phyloP scores from a whole-genome alignment of 2,329 filamentous ascomycete genomes.

The Diplodia sapinea region DNA sequence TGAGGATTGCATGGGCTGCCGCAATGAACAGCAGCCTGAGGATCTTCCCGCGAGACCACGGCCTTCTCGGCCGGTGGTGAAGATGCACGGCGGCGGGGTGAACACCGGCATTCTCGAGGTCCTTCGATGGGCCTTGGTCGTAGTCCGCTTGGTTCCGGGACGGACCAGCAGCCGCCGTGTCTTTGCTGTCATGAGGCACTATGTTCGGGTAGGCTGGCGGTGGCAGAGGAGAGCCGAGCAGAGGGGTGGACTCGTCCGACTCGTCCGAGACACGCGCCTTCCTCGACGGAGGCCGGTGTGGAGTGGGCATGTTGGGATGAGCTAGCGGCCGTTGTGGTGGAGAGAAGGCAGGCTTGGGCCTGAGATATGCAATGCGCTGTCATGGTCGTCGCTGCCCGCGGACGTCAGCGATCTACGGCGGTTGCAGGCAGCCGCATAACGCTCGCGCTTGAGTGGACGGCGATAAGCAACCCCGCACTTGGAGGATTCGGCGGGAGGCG shows the following conservation, averaged over 20 bases:
- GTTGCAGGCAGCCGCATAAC: slow-evolving; percentile 20
- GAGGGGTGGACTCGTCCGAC: slow-evolving; percentile 13
- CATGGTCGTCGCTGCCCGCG: not conserved
- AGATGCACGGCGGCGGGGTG: slow-evolving; percentile 7
- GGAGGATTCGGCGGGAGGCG: not conserved
- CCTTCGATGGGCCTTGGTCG: not conserved
- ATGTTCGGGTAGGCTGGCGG: slow-evolving; percentile 16
- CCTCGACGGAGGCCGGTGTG: not conserved
- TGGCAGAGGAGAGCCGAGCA: slow-evolving; percentile 12
- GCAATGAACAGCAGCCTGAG: slow-evolving; percentile 9
- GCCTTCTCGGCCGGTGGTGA: not conserved
- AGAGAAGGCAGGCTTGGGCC: not conserved
- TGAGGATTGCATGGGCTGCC: slow-evolving; percentile 6
- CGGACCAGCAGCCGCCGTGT: not conserved
- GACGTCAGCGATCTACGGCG: not conserved
- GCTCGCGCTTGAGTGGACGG: slow-evolving; percentile 13
- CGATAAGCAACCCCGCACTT: slow-evolving; percentile 27
- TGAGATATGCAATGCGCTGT: slow-evolving; percentile 7
- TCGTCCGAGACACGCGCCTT: slow-evolving; percentile 3
- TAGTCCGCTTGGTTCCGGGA: not conserved
- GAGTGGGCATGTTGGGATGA: not conserved
- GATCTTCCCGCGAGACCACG: slow-evolving; percentile 15
- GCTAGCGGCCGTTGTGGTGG: not conserved
- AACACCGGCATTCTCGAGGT: not conserved
- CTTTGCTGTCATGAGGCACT: not conserved